Conservation (phyloP, 495 filamentous ascomycete species). For the Tuber magnatum region DNA sequence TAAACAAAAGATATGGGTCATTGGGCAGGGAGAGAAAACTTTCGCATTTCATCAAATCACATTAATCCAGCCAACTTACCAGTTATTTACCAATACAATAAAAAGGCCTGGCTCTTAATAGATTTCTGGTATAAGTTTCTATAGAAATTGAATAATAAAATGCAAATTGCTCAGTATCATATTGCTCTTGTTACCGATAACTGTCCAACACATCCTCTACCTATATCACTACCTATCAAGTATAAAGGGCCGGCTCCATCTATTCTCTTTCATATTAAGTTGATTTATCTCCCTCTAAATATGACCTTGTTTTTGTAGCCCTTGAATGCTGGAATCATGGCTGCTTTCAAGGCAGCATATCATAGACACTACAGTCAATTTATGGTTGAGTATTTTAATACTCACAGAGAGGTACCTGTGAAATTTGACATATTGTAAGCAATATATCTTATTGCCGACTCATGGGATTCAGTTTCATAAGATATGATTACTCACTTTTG, state of each 20-base stretch:
- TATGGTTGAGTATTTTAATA: constrained; percentile 12
- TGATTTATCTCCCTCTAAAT: constrained; percentile 16
- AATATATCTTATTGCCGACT: constrained; percentile 6
- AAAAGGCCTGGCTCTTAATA: constrained; percentile 13
- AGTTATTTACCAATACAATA: constrained; percentile 9
- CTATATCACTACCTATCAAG: constrained; percentile 3
- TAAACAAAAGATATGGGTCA: not conserved
- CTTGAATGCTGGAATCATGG: constrained; percentile 24
- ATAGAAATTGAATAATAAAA: constrained; percentile 26
- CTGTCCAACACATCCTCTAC: constrained; percentile 37
- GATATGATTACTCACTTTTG: constrained; percentile 9
- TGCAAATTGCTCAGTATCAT: constrained; percentile 32
- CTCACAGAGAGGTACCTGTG: not conserved
- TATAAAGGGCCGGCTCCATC: constrained; percentile 17
- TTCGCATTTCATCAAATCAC: not conserved
- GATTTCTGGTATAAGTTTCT: constrained; percentile 28
- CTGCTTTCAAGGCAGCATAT: constrained; percentile 15
- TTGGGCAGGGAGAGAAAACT: not conserved
- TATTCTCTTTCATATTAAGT: constrained; percentile 10
- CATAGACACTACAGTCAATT: constrained; percentile 1
- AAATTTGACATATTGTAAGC: constrained; percentile 11
- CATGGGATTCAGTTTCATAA: constrained; percentile 7
- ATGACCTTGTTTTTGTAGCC: constrained; percentile 5
- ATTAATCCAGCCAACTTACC: constrained; percentile 16
- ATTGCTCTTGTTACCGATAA: constrained; percentile 40